phyloP scores from a whole-genome alignment of 169 alveolate species.

The Ichthyophthirius multifiliis region DNA sequence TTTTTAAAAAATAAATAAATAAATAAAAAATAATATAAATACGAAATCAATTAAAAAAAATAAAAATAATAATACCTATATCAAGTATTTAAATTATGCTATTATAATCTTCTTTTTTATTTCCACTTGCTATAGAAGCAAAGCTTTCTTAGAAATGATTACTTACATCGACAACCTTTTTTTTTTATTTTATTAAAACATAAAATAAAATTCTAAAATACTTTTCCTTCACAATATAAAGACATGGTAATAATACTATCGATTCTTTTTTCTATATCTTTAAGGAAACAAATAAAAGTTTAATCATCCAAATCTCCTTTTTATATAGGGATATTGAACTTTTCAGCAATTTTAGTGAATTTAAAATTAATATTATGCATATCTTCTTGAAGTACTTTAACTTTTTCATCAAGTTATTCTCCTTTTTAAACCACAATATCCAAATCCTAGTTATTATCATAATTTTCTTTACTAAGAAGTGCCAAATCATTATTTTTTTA shows the following conservation, averaged over 20 bases:
- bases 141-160: background rate
- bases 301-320: background rate
- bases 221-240: conserved; percentile 1
- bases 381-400: no score
- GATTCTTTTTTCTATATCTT: background rate
- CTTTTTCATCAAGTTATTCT: no score
- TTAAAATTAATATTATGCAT: no score
- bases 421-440: background rate
- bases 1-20: background rate
- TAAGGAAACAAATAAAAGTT: background rate
- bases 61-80: no score
- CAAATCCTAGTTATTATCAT: background rate
- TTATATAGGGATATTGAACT: background rate
- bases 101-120: background rate
- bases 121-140: background rate
- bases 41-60: no score
- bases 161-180: background rate
- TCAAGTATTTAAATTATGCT: background rate
- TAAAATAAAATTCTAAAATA: background rate
- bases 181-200: background rate
- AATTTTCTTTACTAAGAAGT: background rate
- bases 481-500: background rate
- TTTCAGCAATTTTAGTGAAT: background rate
- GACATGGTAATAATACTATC: background rate
- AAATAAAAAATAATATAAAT: background rate